These are phyloP conservation scores for Casuarina equisetifolia DNA, from an alignment of 306 rosid genomes.

Conservation along the genomic window DNA sequence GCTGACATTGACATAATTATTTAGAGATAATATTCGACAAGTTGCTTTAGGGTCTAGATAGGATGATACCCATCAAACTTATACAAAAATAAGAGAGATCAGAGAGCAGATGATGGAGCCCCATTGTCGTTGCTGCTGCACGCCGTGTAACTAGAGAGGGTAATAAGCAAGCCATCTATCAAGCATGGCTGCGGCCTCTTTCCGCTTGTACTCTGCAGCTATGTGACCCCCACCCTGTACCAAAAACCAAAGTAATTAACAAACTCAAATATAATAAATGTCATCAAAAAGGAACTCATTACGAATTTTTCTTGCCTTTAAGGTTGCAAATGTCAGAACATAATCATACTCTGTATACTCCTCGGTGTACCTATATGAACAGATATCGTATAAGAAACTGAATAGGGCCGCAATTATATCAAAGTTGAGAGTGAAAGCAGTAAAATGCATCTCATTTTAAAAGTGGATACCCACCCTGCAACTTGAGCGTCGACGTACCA, in stretches of 20 bases:
- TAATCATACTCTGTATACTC: background rate
- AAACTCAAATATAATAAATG: too few species aligned
- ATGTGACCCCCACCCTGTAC: constrained; percentile 25
- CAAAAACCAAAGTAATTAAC: too few species aligned
- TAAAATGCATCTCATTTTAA: background rate
- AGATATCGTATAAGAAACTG: background rate
- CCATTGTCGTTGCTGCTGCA: too few species aligned
- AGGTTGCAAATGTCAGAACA: constrained; percentile 7
- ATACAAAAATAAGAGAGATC: too few species aligned
- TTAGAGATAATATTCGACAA: too few species aligned
- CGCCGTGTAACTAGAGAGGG: constrained; percentile 10
- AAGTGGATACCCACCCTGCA: background rate
- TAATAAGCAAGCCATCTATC: constrained; percentile 25
- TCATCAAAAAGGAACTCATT: background rate
- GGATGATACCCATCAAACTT: too few species aligned
- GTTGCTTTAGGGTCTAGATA: too few species aligned
- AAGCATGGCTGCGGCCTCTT: constrained; percentile 17
- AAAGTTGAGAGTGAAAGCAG: background rate
- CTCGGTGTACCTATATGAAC: background rate
- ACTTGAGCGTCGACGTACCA: constrained; percentile 13
- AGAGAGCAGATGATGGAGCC: too few species aligned
- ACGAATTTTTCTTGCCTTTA: background rate
- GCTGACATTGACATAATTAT: too few species aligned
- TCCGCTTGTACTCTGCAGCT: constrained; percentile 28
- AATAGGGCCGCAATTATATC: background rate